Evolutionary conservation across 345 rosid species (phyloP), one percentile per base, ranked within the genome.

Genomic region (Arabis alpina): DNA sequence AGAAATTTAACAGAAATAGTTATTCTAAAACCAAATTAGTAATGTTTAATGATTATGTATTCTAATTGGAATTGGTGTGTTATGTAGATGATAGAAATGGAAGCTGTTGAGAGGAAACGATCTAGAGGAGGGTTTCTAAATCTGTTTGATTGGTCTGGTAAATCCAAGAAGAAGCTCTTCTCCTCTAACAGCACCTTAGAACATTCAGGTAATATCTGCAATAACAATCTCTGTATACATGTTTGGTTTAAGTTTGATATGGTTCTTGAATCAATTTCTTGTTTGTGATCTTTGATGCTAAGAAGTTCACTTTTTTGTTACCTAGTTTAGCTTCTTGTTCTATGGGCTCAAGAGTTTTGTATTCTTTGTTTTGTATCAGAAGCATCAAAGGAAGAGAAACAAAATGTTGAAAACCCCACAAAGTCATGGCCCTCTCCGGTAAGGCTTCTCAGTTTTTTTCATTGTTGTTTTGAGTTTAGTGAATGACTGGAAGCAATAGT

Each of bases 81-180:
- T 37, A 2, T 78, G 63, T 53, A 82, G 87, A 76, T 68, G 72
- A 76, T 52, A 72, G 68, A 63, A 56, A 91, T 82, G 95, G 93
- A 88, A 80, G 86, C 80, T 15, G 86, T 80, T 15, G 87, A 88
- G 74, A 82, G 82, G 54, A 86, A 87, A 71, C 81, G 83, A 64
- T 64, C 90, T 6, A 95, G 88, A 75, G 92, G 93, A 73, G 81
- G 88, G 10, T 84, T 89, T 61, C 80, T 86, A n/a, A 65, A 83
- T 62, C 75, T 92, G 34, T 94, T 94, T 74, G 92, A 88, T 71
- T 90, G 98, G 99, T 80, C 87, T 74, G 86, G 91, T 11, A 95
- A 87, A 82, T 95, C 97, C 58, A 72, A 83, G 44, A 92, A 90
- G 87, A 92, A 88, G 80, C 81, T 87, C 43, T 84, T 91, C 79